Percentiles rank a stretch among this genome's conserved stretches.
Conservation (phyloP, 228 moss, liverwort and hornwort genomes). For the Sphagnum fallax region DNA sequence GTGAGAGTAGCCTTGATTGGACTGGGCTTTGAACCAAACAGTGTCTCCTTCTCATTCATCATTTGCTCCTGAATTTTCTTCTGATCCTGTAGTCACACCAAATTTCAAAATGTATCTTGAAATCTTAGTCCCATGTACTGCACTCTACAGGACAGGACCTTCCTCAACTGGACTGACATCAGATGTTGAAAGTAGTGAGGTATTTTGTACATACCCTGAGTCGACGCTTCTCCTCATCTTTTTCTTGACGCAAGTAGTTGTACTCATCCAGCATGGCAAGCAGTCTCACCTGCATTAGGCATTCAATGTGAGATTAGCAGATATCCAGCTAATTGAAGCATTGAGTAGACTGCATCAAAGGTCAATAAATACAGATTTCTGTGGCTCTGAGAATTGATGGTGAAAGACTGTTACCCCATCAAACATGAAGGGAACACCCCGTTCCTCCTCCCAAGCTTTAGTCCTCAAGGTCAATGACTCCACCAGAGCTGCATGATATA, state of each 20-base stretch:
- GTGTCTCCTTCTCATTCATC: conserved; percentile 77
- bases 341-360: too few species aligned
- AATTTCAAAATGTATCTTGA: neutral
- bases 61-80: conserved; percentile 79
- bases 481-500: conserved; percentile 49
- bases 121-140: too few species aligned
- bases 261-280: conserved; percentile 93
- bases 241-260: conserved; percentile 85
- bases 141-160: too few species aligned
- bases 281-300: conserved; percentile 57
- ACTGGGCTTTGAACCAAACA: conserved; percentile 86
- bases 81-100: conserved; percentile 54
- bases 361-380: too few species aligned
- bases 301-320: neutral
- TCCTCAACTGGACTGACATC: too few species aligned
- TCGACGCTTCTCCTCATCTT: conserved; percentile 89
- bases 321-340: too few species aligned
- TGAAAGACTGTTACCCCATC: conserved; percentile 54
- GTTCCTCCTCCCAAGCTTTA: conserved; percentile 82
- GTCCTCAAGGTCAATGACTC: conserved; percentile 73
- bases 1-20: conserved; percentile 62
- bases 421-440: conserved; percentile 68
- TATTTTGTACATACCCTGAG: conserved; percentile 42
- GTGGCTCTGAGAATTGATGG: too few species aligned
- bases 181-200: too few species aligned